These are phyloP conservation scores for Quercus variabilis DNA, from an alignment of 306 rosid genomes.

Conservation along the genomic window DNA sequence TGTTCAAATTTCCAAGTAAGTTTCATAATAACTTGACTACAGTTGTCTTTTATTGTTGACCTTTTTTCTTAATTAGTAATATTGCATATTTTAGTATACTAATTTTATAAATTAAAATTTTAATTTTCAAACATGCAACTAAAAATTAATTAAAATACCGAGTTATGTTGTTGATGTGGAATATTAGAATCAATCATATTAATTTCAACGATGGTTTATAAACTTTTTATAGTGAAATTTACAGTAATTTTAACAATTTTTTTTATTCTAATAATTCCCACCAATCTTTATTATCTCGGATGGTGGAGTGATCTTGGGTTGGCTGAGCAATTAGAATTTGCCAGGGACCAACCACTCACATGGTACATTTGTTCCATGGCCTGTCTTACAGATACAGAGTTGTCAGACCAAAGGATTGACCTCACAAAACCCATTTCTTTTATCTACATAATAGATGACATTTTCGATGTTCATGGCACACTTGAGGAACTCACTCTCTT, in stretches of 20 bases:
- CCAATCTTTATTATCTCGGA: not conserved
- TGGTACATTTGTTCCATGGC: slow-evolving; percentile 35
- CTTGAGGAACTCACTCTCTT: slow-evolving; percentile 50
- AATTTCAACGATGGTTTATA: no score
- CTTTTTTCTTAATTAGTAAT: no score
- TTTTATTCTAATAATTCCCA: no score
- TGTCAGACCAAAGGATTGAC: slow-evolving; percentile 42
- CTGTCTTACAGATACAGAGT: slow-evolving; percentile 35
- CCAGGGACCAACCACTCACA: slow-evolving; percentile 39
- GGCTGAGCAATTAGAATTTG: slow-evolving; percentile 21
- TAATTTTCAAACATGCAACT: no score
- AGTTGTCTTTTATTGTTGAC: not conserved
- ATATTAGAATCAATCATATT: no score
- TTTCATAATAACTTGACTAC: not conserved
- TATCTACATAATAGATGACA: slow-evolving; percentile 54
- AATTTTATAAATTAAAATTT: no score
- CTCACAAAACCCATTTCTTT: slow-evolving; percentile 51
- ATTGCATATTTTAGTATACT: no score
- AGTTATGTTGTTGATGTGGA: no score
- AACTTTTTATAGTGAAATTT: no score
- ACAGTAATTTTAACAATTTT: no score
- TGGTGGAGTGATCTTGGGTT: slow-evolving; percentile 42
- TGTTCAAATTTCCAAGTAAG: slow-evolving; percentile 34
- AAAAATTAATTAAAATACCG: no score
- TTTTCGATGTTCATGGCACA: slow-evolving; percentile 42